Evolutionary conservation across 1,139 yeast species (phyloP).

Genomic region (Kodamaea fungicola): DNA sequence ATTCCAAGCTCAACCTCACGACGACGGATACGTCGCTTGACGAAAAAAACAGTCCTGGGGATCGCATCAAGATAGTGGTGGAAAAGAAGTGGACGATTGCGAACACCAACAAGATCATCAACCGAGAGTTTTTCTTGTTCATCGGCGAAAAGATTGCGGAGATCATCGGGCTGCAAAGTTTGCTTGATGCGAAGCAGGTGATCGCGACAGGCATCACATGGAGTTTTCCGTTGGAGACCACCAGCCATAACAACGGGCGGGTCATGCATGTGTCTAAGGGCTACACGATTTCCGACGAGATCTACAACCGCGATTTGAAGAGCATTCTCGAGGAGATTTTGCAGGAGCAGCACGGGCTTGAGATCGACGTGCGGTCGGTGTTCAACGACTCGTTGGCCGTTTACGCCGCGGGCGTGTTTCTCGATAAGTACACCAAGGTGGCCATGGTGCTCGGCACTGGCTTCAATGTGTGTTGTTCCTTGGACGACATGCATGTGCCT

Average conservation of each 20-base stretch:
- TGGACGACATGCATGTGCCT: constrained; percentile 16
- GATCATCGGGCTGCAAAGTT: constrained; percentile 26
- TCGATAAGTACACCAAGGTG: constrained; percentile 34
- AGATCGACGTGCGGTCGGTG: constrained; percentile 31
- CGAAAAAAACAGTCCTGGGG: constrained; percentile 13
- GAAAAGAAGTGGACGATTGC: constrained; percentile 41
- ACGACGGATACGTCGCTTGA: constrained; percentile 9
- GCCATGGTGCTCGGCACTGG: constrained; percentile 50
- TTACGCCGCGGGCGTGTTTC: constrained; percentile 43
- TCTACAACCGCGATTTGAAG: constrained; percentile 41
- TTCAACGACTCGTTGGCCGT: constrained; percentile 47
- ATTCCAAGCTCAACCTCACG: constrained; percentile 7
- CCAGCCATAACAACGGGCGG: constrained; percentile 41
- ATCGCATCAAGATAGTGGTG: constrained; percentile 27
- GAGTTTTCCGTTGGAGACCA: constrained; percentile 54
- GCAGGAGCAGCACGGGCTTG: constrained; percentile 19
- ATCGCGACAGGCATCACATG: constrained; percentile 52
- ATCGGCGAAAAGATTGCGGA: constrained; percentile 35
- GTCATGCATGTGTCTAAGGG: constrained; percentile 52
- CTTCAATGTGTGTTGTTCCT: constrained; percentile 40
- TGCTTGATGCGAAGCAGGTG: constrained; percentile 14
- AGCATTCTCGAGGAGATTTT: constrained; percentile 33
- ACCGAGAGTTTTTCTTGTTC: constrained; percentile 37
- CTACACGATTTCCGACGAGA: constrained; percentile 39
- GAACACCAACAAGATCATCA: constrained; percentile 36